phyloP scores from a whole-genome alignment of 129 eudicot species.

The Chrysanthemum makinoi region DNA sequence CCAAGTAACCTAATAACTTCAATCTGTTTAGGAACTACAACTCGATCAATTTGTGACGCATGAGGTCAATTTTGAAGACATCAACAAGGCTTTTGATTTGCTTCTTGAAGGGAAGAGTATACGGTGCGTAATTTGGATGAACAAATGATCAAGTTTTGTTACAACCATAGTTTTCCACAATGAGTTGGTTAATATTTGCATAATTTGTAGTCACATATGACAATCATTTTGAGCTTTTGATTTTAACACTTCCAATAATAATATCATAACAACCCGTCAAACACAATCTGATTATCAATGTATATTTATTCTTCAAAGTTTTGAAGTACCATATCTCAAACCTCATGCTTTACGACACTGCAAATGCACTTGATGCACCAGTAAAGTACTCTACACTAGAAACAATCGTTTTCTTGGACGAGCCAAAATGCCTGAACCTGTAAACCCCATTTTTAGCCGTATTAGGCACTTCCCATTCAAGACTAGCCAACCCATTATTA shows the following conservation, averaged over 20 bases:
- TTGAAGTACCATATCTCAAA: not conserved
- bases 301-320: constrained; percentile 12
- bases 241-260: not conserved
- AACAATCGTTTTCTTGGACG: constrained; percentile 41
- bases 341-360: constrained; percentile 32
- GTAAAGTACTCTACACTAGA: constrained; percentile 39
- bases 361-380: constrained; percentile 61
- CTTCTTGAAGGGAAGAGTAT: constrained; percentile 66
- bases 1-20: not conserved
- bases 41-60: constrained; percentile 78
- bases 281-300: not conserved
- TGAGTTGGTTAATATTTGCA: constrained; percentile 1
- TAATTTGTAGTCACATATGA: not conserved
- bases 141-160: constrained; percentile 7
- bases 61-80: constrained; percentile 72
- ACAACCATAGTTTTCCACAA: not conserved
- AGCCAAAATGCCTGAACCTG: constrained; percentile 61
- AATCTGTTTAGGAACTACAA: constrained; percentile 54
- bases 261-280: not conserved
- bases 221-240: constrained; percentile 1
- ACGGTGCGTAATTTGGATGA: constrained; percentile 92
- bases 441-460: constrained; percentile 51
- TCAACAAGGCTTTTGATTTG: constrained; percentile 82
- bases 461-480: constrained; percentile 66
- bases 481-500: constrained; percentile 41